These are phyloP conservation scores for Aureobasidium subglaciale DNA, from an alignment of 2,329 filamentous ascomycete species.

Conservation along the genomic window DNA sequence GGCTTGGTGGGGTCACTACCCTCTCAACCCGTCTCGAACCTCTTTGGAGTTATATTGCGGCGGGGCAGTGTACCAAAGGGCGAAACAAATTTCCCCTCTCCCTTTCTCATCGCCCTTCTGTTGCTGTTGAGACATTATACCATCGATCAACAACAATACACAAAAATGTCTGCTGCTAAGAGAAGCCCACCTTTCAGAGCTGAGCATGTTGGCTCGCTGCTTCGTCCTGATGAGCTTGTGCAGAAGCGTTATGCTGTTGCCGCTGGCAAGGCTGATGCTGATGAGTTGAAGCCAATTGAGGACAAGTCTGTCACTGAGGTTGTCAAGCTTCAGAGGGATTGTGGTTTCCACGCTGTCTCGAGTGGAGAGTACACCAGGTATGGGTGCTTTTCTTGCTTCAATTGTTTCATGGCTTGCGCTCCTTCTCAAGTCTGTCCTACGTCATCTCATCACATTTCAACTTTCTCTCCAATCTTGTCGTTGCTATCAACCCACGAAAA, in stretches of 20 bases:
- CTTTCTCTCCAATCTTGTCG: no score
- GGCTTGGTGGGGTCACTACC: constrained; percentile 4
- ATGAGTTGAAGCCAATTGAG: constrained; percentile 26
- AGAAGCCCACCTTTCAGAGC: constrained; percentile 54
- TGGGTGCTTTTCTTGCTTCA: not conserved
- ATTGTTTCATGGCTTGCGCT: not conserved
- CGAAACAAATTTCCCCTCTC: not conserved
- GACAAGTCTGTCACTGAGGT: constrained; percentile 27
- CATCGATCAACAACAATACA: not conserved
- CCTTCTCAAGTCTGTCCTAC: no score
- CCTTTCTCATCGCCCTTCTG: not conserved
- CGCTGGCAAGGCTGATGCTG: constrained; percentile 21
- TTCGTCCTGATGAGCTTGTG: constrained; percentile 57
- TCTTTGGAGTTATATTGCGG: constrained; percentile 2
- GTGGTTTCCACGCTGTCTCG: constrained; percentile 26
- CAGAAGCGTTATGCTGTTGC: constrained; percentile 48
- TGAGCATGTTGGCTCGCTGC: constrained; percentile 65
- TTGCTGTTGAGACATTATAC: not conserved
- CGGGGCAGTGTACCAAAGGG: not conserved
- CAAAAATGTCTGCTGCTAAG: constrained; percentile 10
- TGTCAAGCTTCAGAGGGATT: constrained; percentile 28
- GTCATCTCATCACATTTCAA: no score
- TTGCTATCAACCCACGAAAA: no score
- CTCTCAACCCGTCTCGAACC: not conserved
- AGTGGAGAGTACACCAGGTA: constrained; percentile 30